Conservation (phyloP, 2,329 filamentous ascomycete genomes). For the Epichloe sibirici region DNA sequence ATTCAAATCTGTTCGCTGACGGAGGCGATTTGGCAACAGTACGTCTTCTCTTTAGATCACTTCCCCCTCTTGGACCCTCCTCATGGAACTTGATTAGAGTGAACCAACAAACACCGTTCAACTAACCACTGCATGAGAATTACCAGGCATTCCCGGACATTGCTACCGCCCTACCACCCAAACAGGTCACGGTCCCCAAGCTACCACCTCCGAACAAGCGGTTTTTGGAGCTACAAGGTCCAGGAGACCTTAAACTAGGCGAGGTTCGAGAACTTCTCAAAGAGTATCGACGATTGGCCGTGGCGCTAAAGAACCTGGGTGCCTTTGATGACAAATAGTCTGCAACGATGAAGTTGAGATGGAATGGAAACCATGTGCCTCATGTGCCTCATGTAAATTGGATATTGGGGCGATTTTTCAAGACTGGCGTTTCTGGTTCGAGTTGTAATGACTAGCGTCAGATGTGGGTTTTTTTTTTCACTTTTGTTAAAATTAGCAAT, state of each 20-base stretch:
- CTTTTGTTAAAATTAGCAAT: too few relatives aligned
- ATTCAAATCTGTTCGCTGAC: conserved; percentile 30
- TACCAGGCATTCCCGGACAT: conserved; percentile 48
- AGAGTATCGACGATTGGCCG: conserved; percentile 63
- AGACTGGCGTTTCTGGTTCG: too few relatives aligned
- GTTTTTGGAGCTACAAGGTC: conserved; percentile 61
- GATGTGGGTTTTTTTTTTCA: not conserved
- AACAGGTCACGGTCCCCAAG: conserved; percentile 32
- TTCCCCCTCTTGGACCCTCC: not conserved
- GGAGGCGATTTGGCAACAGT: conserved; percentile 47
- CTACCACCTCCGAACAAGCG: conserved; percentile 56
- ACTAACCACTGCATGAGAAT: not conserved
- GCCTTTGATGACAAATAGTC: conserved; percentile 38
- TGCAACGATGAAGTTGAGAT: not conserved
- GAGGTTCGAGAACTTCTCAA: conserved; percentile 60
- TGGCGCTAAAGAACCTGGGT: conserved; percentile 48
- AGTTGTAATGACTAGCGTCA: too few relatives aligned
- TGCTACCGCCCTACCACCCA: conserved; percentile 40
- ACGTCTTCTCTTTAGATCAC: conserved; percentile 15
- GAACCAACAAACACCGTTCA: not conserved
- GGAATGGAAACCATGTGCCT: not conserved
- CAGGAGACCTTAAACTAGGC: conserved; percentile 57
- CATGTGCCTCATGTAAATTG: not conserved
- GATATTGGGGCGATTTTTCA: not conserved
- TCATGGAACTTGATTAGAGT: not conserved